Evolutionary conservation across 2,329 filamentous ascomycete species (phyloP), one percentile per base, ranked within the genome.

Genomic region (Xylariales sp.): DNA sequence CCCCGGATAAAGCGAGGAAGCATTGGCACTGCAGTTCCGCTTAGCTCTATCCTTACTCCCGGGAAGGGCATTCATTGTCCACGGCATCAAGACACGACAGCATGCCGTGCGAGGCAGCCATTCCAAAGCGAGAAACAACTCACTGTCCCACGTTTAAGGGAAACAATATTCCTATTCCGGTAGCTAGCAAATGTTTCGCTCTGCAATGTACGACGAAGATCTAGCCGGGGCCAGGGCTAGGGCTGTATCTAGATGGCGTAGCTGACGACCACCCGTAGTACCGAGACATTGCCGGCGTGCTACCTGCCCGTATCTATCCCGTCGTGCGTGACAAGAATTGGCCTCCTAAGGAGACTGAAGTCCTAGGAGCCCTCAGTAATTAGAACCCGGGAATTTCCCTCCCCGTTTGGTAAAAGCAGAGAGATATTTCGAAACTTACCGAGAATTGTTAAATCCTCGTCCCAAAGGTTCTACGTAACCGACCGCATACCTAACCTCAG

Each of bases 211-310:
- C 23, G 23, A 23, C 23, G 23, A 23, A 55, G 14, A 39, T 28
- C n/a, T 16, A 43, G 23, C 30, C 34, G 28, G 23, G 34, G 14
- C 28, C 12, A 23, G 23, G 23, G 7, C 50, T 23, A n/a, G 18
- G 8, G 5, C 36, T 61, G 8, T 23, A 23, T 23, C 23, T 2
- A 23, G 23, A 23, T 23, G 23, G 23, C 23, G 23, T 52, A 39
- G 23, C 23, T 64, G 9, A 57, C 46, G 45, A 18, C 18, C 18
- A 0, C 48, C 43, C 16, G 49, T 57, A 55, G 28, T 56, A 41
- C 64, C 64, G 64, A 67, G 67, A 69, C 60, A 69, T 55, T 14
- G 18, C 10, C 30, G 6, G 23, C 14, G 46, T 62, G 23, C 28
- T 34, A 63, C 59, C 50, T 28, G 30, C 12, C 32, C 14, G 23